A percentile compares a stretch with the other conserved stretches of the same genome.
These are phyloP conservation scores for Nitzschia sp. DNA, from an alignment of 108 stramenopile species.

Conservation along the genomic window DNA sequence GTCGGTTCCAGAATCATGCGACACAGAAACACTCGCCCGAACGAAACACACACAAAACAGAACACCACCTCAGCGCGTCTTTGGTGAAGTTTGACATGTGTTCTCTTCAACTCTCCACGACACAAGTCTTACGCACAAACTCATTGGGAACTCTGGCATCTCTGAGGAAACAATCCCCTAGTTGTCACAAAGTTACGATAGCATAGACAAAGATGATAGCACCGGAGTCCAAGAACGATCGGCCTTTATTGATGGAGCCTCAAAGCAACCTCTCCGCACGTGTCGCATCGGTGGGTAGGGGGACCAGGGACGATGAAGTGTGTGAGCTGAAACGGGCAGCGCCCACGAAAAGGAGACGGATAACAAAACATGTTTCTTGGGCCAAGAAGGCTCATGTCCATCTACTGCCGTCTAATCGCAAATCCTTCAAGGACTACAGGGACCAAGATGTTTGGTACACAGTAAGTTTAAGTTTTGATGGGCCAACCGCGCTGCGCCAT, in stretches of 20 bases:
- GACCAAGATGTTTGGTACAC: slow-evolving; percentile 35
- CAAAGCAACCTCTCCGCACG: too few relatives aligned
- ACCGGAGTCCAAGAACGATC: background rate
- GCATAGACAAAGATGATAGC: background rate
- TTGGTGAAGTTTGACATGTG: too few relatives aligned
- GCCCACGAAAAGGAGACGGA: slow-evolving; percentile 8
- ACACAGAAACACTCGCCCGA: too few relatives aligned
- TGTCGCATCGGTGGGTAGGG: too few relatives aligned
- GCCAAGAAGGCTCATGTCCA: background rate
- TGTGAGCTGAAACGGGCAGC: slow-evolving; percentile 2
- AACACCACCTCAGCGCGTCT: too few relatives aligned
- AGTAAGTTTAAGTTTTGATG: slow-evolving; percentile 18
- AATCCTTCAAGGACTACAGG: slow-evolving; percentile 15
- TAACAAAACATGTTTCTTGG: slow-evolving; percentile 14
- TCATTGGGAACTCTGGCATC: too few relatives aligned
- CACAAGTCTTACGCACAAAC: too few relatives aligned
- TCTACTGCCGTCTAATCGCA: background rate
- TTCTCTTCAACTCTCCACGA: too few relatives aligned
- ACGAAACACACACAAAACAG: too few relatives aligned
- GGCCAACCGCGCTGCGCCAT: background rate
- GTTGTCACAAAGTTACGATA: background rate
- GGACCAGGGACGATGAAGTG: background rate
- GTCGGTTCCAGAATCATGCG: too few relatives aligned
- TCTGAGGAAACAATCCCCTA: too few relatives aligned
- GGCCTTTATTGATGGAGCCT: too few relatives aligned